phyloP scores from a whole-genome alignment of 768 basidiomycete genomes.

The Tylopilus rubrobrunneus region DNA sequence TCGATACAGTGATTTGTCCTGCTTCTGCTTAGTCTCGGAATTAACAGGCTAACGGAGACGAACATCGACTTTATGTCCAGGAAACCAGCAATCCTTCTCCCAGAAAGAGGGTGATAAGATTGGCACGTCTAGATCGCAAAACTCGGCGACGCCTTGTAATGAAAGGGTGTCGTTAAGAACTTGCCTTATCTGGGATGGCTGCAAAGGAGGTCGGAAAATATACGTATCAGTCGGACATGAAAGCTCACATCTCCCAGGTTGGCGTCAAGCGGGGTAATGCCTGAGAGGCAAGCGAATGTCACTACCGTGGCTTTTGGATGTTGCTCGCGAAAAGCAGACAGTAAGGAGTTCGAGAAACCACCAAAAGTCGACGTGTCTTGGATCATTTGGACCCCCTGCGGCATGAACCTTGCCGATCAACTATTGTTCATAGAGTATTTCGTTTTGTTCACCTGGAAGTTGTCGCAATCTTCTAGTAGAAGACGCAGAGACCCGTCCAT shows the following conservation, averaged over 20 bases:
- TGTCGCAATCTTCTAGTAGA: constrained; percentile 73
- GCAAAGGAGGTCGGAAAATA: neutral
- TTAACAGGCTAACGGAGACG: constrained; percentile 8
- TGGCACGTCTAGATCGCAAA: constrained; percentile 49
- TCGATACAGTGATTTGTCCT: constrained; percentile 41
- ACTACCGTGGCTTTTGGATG: constrained; percentile 58
- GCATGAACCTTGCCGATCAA: neutral
- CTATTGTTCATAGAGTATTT: neutral
- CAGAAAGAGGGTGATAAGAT: constrained; percentile 44
- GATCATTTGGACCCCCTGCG: constrained; percentile 66
- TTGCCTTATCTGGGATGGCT: constrained; percentile 39
- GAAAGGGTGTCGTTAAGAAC: constrained; percentile 62
- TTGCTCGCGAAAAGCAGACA: constrained; percentile 65
- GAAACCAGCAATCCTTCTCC: constrained; percentile 32
- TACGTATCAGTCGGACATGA: constrained; percentile 1
- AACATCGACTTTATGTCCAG: constrained; percentile 17
- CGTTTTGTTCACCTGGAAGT: constrained; percentile 51
- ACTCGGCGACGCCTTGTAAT: constrained; percentile 46
- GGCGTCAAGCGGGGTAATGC: constrained; percentile 30
- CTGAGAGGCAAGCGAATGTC: constrained; percentile 56
- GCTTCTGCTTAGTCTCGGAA: constrained; percentile 8
- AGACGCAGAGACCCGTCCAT: constrained; percentile 67
- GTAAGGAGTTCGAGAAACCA: constrained; percentile 55
- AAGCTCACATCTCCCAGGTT: constrained; percentile 44
- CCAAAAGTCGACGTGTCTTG: constrained; percentile 64